These are phyloP conservation scores for Myrica gale DNA, from an alignment of 306 rosid genomes.

Conservation along the genomic window DNA sequence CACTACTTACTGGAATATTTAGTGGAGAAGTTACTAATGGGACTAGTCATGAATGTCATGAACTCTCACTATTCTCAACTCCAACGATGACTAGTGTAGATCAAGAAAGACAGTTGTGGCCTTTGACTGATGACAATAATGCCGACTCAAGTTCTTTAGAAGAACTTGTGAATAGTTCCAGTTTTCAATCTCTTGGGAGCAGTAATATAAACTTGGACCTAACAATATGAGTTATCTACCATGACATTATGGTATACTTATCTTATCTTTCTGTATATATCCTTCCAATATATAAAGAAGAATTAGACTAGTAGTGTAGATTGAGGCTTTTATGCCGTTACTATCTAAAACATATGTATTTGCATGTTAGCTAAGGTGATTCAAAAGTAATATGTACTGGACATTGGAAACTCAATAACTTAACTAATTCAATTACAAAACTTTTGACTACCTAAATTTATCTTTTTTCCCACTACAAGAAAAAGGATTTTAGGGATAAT, in stretches of 20 bases:
- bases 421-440: too few relatives aligned
- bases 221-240: slow-evolving; percentile 38
- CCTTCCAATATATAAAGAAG: neutral
- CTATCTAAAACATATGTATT: too few relatives aligned
- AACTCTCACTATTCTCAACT: slow-evolving; percentile 39
- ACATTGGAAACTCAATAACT: too few relatives aligned
- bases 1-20: neutral
- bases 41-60: slow-evolving; percentile 29
- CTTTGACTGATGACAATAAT: slow-evolving; percentile 15
- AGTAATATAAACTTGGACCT: slow-evolving; percentile 57
- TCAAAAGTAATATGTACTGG: too few relatives aligned
- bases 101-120: slow-evolving; percentile 19
- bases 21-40: slow-evolving; percentile 10
- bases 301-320: neutral
- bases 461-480: too few relatives aligned
- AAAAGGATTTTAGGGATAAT: too few relatives aligned
- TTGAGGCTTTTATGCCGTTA: neutral
- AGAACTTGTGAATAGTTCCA: slow-evolving; percentile 2
- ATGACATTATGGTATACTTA: neutral
- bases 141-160: slow-evolving; percentile 30
- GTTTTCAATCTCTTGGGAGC: slow-evolving; percentile 22
- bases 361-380: too few relatives aligned
- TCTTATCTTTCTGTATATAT: neutral
- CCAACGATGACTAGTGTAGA: slow-evolving; percentile 17
- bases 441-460: too few relatives aligned